Evolutionary conservation across 1,284 basidiomycete genomes (phyloP).

Genomic region (Puccinia horiana): DNA sequence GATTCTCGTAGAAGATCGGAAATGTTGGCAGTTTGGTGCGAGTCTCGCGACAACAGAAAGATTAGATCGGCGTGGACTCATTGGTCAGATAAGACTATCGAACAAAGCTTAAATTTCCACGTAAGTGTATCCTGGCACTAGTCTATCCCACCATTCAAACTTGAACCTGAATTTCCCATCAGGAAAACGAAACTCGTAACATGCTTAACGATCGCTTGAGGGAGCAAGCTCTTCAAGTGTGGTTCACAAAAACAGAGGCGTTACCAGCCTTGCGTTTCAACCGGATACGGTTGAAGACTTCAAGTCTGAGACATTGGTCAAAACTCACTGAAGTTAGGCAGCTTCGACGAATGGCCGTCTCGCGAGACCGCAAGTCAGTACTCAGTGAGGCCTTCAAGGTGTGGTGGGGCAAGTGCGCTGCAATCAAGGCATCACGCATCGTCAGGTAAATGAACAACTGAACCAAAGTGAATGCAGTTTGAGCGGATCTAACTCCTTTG

Average conservation of each 20-base stretch:
- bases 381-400: conserved; percentile 40
- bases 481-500: neutral
- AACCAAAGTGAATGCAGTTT: neutral
- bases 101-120: conserved; percentile 1
- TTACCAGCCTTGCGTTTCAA: conserved; percentile 31
- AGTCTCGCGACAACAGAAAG: neutral
- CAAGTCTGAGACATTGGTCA: conserved; percentile 17
- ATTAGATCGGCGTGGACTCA: conserved; percentile 2
- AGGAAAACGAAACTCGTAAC: conserved; percentile 1
- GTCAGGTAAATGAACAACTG: conserved; percentile 24
- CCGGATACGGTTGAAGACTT: neutral
- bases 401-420: conserved; percentile 44
- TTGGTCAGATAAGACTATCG: conserved; percentile 31
- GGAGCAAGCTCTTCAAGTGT: neutral
- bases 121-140: neutral
- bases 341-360: conserved; percentile 17
- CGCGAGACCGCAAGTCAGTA: conserved; percentile 11
- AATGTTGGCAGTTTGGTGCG: neutral
- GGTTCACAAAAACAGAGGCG: neutral
- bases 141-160: neutral
- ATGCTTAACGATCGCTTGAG: neutral
- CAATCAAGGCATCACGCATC: conserved; percentile 42
- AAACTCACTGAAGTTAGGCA: conserved; percentile 9
- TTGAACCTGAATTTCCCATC: neutral
- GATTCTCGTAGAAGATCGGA: conserved; percentile 6